Conservation (phyloP, 495 filamentous ascomycete species). For the Penicillium cosmopolitanum region DNA sequence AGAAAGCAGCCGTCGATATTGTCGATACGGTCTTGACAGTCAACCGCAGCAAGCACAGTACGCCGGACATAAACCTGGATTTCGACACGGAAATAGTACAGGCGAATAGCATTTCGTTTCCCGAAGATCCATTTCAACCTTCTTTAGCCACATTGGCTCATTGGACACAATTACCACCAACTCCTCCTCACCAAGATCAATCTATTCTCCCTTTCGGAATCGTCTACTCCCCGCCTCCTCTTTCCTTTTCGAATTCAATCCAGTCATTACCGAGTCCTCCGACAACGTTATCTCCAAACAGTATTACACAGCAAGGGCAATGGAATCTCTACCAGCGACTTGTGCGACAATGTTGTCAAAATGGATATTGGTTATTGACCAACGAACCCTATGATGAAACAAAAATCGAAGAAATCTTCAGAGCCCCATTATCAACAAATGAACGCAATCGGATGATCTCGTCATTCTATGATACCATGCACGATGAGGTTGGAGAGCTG, state of each 20-base stretch:
- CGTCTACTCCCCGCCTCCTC: slow-evolving; percentile 22
- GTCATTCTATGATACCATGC: slow-evolving; percentile 23
- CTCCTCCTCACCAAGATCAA: slow-evolving; percentile 30
- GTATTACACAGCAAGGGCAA: slow-evolving; percentile 17
- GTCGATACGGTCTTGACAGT: neutral
- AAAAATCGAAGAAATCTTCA: slow-evolving; percentile 29
- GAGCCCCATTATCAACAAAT: slow-evolving; percentile 16
- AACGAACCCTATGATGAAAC: slow-evolving; percentile 17
- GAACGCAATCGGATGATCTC: slow-evolving; percentile 31
- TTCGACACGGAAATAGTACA: slow-evolving; percentile 16
- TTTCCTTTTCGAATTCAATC: slow-evolving; percentile 13
- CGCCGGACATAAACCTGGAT: slow-evolving; percentile 12
- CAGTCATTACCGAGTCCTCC: slow-evolving; percentile 18
- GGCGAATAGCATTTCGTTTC: slow-evolving; percentile 14
- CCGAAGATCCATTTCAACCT: slow-evolving; percentile 16
- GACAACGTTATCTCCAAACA: slow-evolving; percentile 12
- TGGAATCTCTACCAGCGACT: slow-evolving; percentile 35
- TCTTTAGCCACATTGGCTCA: slow-evolving; percentile 13
- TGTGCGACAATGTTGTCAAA: slow-evolving; percentile 33
- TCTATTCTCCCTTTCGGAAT: slow-evolving; percentile 29
- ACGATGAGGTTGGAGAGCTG: slow-evolving; percentile 24
- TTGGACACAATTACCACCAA: slow-evolving; percentile 24
- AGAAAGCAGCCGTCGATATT: neutral
- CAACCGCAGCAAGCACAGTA: neutral
- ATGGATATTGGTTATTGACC: slow-evolving; percentile 31